Evolutionary conservation across 306 rosid genomes (phyloP).

Genomic region (Cucurbita maxima): DNA sequence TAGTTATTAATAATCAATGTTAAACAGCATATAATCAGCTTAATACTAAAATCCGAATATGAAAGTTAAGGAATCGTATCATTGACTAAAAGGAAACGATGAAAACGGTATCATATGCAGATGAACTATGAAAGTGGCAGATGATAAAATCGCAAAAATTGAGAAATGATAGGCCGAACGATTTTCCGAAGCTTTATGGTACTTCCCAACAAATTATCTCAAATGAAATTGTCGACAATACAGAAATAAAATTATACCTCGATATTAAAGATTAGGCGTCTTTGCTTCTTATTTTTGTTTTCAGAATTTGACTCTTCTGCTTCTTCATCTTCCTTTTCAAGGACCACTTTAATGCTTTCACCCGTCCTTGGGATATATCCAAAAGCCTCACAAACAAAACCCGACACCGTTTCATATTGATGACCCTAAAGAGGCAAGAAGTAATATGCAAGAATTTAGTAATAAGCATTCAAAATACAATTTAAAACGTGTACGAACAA

Average conservation of each 20-base stretch:
- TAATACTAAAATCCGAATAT: not conserved
- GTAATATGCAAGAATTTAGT: not conserved
- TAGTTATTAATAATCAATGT: not conserved
- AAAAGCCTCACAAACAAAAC: conserved; percentile 90
- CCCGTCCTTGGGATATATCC: conserved; percentile 98
- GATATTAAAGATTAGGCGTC: conserved; percentile 56
- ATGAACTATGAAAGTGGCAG: not conserved
- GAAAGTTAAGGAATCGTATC: not conserved
- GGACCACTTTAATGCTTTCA: conserved; percentile 71
- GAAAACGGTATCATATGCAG: not conserved
- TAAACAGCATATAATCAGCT: not conserved
- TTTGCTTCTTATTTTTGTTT: conserved; percentile 55
- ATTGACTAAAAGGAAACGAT: not conserved
- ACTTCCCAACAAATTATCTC: not conserved
- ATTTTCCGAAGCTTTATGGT: not conserved
- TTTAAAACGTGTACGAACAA: not conserved
- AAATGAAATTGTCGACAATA: not conserved
- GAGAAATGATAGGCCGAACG: not conserved
- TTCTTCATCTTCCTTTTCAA: conserved; percentile 75
- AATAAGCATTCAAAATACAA: not conserved
- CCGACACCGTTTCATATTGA: conserved; percentile 96
- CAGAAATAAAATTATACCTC: conserved; percentile 39
- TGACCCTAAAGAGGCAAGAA: conserved; percentile 44
- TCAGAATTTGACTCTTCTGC: conserved; percentile 45
- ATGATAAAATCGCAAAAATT: not conserved